Base-by-base conservation (phyloP, 768 basidiomycete genomes). In the Vishniacozyma victoriae region DNA sequence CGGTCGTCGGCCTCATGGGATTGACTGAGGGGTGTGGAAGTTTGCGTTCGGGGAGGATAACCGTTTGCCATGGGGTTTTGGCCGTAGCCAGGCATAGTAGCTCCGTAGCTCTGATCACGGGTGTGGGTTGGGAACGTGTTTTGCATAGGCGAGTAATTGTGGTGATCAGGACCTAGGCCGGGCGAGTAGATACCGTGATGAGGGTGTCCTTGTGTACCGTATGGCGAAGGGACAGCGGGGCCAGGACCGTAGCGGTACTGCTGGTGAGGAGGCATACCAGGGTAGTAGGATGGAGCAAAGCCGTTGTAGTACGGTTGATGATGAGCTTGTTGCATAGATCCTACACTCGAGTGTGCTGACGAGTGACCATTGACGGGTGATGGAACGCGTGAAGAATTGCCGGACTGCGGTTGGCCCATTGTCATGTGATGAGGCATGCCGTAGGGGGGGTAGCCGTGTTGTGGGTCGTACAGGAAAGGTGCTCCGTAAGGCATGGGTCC, bases 311-410 rank as follows among this genome's bases (percentile, higher is more conserved):
- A 64, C 18, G 50, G 58, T 31, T 54, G 55, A n/a, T 33, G 29
- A 33, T 33, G 29, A 33, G 9, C n/a, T 27, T 57, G 63, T 20
- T 59, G 62, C 7, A 42, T 46, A 16, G 49, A 38, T 9, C 54
- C 57, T 20, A 54, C 55, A 4, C 54, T 53, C 4, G 55, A 48
- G 35, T 57, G 57, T 13, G 47, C 46, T 3, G 52, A 54, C 14
- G 59, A 58, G 39, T 60, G 59, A 9, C 57, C 65, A 29, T 59
- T 64, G 18, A 54, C 57, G 13, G 65, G 65, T 11, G 65, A 67
- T 16, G 65, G 59, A 11, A 62, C 65, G 7, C 65, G 57, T 31
- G 54, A 57, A 7, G 62, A 59, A 12, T 50, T 49, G n/a, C 56
- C 52, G 16, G 56, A 57, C 40, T 57, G 56, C 11, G 58, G 47